Conservation (phyloP, 805 yeast species). For the Lachancea dasiensis region DNA sequence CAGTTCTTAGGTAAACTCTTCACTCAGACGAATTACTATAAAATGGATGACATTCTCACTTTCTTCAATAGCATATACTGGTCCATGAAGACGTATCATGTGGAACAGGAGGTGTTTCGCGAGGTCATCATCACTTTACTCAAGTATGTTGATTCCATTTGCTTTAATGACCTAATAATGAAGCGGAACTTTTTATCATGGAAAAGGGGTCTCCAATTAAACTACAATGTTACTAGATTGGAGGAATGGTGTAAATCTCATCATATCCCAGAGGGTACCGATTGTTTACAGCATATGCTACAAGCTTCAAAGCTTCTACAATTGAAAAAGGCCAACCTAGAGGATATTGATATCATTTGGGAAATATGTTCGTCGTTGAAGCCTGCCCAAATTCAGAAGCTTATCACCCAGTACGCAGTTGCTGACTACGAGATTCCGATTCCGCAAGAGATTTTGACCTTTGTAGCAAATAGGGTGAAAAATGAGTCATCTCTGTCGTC, state of each 20-base stretch:
- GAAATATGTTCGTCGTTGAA: slow-evolving; percentile 92
- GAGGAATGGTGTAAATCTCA: slow-evolving; percentile 99
- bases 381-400: slow-evolving; percentile 92
- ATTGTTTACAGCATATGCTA: slow-evolving; percentile 75
- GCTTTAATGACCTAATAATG: slow-evolving; percentile 94
- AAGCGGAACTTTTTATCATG: slow-evolving; percentile 90
- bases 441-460: slow-evolving; percentile 69
- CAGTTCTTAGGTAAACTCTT: slow-evolving; percentile 83
- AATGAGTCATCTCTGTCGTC: slow-evolving; percentile 41
- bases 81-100: slow-evolving; percentile 86
- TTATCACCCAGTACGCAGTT: slow-evolving; percentile 79
- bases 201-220: slow-evolving; percentile 96
- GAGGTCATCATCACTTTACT: slow-evolving; percentile 80
- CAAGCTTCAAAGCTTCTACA: slow-evolving; percentile 93
- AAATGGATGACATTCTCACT: slow-evolving; percentile 91
- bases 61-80: slow-evolving; percentile 86
- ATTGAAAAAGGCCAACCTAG: slow-evolving; percentile 80
- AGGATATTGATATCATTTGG: slow-evolving; percentile 85
- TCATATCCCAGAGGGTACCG: slow-evolving; percentile 80
- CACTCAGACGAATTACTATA: slow-evolving; percentile 61
- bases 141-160: slow-evolving; percentile 81
- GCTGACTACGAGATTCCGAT: slow-evolving; percentile 96
- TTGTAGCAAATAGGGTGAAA: slow-evolving; percentile 75
- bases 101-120: slow-evolving; percentile 77
- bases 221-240: slow-evolving; percentile 90